Evolutionary conservation across 768 basidiomycete genomes (phyloP), one percentile per base, ranked within the genome.

Genomic region (Naganishia friedmannii): DNA sequence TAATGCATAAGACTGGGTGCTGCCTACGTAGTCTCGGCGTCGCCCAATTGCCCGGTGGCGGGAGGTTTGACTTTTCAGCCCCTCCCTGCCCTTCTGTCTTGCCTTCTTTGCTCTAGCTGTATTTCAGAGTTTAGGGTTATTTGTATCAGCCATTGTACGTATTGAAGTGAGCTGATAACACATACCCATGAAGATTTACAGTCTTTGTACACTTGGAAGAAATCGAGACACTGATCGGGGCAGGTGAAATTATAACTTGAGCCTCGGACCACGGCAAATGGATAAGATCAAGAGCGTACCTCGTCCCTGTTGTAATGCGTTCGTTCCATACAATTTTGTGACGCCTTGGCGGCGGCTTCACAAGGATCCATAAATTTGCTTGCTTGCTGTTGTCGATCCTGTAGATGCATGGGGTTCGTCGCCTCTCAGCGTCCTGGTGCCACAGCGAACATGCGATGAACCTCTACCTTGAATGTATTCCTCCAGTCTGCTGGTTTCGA

Each of bases 181-280:
- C 78, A 65, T 58, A 78, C 79, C 79, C 79, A 80, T 74, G 75
- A 77, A 21, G 70, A 74, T 67, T 80, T 80, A 72, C 79, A 80
- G 66, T 79, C 79, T 69, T 77, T 67, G 67, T 80, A 80, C 17
- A 77, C 71, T 34, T 69, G 55, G 56, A 72, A 74, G 67, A 70
- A 74, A 26, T 70, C 69, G 51, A 74, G 58, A 55, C 73, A 74
- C 73, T 72, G 57, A 65, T 45, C 26, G 37, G 15, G 6, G 32
- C 19, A 45, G 15, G 29, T n/a, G 23, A 51, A 4, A 51, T 12
- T 3, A n/a, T 23, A 51, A 21, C 19, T 51, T 51, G n/a, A 51
- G 48, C 48, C 48, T n/a, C 23, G 4, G 6, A 5, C 37, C 31
- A 17, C 17, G 17, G 67, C 21, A 13, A 9, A 21, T 53, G 3